These are phyloP conservation scores for Thermomucor indicae-seudaticae DNA, from an alignment of 371 early-diverging fungal species.

Conservation along the genomic window DNA sequence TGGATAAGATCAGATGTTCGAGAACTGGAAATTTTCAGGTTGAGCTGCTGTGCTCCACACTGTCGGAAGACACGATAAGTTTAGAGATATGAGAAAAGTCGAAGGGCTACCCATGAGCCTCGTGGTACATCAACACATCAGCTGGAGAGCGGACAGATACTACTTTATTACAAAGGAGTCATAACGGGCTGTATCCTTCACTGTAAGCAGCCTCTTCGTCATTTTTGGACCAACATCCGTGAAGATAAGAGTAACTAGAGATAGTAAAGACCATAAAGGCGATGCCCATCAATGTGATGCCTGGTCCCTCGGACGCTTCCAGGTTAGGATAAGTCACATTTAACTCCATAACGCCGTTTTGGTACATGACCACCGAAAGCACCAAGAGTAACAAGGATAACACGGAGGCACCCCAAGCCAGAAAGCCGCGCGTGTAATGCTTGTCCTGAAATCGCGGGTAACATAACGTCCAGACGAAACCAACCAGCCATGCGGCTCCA, in stretches of 20 bases:
- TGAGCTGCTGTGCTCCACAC: too few species aligned
- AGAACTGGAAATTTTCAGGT: too few species aligned
- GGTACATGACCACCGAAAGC: slow-evolving; percentile 30
- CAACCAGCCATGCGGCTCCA: slow-evolving; percentile 14
- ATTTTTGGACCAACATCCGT: slow-evolving; percentile 28
- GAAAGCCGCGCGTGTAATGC: slow-evolving; percentile 37
- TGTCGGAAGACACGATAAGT: too few species aligned
- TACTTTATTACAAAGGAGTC: too few species aligned
- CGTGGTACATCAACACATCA: too few species aligned
- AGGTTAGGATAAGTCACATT: slow-evolving; percentile 33
- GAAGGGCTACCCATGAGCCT: too few species aligned
- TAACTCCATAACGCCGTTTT: slow-evolving; percentile 25
- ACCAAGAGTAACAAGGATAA: slow-evolving; percentile 26
- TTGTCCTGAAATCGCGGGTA: slow-evolving; percentile 26
- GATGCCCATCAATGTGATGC: slow-evolving; percentile 30
- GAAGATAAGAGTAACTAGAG: slow-evolving; percentile 21
- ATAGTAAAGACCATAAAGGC: slow-evolving; percentile 26
- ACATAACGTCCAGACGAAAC: slow-evolving; percentile 8
- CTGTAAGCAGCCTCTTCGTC: slow-evolving; percentile 12
- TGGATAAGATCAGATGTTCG: too few species aligned
- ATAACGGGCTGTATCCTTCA: slow-evolving; percentile 33
- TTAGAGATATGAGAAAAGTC: too few species aligned
- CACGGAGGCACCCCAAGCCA: slow-evolving; percentile 25
- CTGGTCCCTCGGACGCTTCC: slow-evolving; percentile 27
- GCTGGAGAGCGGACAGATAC: too few species aligned